Conservation (phyloP, 352 stramenopile genomes). For the Phytophthora meadii region DNA sequence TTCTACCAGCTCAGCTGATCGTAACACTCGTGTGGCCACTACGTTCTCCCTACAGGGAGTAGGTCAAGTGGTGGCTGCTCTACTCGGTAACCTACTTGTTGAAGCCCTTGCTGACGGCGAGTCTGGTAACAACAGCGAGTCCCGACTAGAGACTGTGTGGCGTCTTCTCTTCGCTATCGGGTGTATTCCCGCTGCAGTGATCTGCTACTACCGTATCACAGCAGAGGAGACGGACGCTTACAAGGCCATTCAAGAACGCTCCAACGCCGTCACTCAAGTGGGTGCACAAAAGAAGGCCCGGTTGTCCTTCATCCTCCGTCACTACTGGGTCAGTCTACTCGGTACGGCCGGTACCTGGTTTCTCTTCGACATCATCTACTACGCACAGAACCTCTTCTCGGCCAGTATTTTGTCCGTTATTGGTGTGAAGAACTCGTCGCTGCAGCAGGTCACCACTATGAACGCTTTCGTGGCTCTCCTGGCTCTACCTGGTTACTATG, state of each 20-base stretch:
- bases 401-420: conserved; percentile 67
- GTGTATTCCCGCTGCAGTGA: conserved; percentile 50
- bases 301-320: conserved; percentile 46
- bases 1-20: conserved; percentile 39
- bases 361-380: conserved; percentile 86
- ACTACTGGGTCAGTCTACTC: conserved; percentile 57
- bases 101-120: conserved; percentile 48
- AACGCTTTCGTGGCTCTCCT: conserved; percentile 64
- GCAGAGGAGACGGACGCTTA: conserved; percentile 64
- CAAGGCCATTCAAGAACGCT: conserved; percentile 28
- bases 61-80: conserved; percentile 49
- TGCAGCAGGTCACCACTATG: conserved; percentile 56
- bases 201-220: conserved; percentile 62
- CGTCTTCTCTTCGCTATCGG: conserved; percentile 63
- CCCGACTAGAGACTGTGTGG: conserved; percentile 65
- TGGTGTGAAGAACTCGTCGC: conserved; percentile 45
- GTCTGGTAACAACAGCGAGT: too few species aligned
- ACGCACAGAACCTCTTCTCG: conserved; percentile 77
- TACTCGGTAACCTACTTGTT: conserved; percentile 65
- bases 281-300: conserved; percentile 20
- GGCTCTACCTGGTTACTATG: conserved; percentile 82
- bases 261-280: not conserved
- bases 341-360: conserved; percentile 82
- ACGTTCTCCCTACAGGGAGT: conserved; percentile 74
- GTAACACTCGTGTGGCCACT: conserved; percentile 56